Evolutionary conservation across 2,329 filamentous ascomycete genomes (phyloP).

Genomic region (Bipolaris sorokiniana): DNA sequence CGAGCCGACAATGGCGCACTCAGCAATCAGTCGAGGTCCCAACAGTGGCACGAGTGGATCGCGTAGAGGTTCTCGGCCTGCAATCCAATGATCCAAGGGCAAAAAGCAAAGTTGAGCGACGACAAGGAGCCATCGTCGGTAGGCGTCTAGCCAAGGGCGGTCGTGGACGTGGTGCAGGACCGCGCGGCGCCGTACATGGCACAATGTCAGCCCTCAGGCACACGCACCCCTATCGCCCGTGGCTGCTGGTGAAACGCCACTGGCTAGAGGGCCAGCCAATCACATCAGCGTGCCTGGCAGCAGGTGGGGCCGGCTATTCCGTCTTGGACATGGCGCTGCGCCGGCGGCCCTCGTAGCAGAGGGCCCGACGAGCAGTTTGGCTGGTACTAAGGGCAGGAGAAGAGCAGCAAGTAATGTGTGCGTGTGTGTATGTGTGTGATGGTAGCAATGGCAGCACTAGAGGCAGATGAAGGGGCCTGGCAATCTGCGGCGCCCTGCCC

Average conservation of each 20-base stretch:
- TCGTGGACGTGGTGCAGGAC: conserved; percentile 8
- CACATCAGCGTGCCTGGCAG: conserved; percentile 7
- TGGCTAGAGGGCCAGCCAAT: conserved; percentile 1
- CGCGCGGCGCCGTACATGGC: conserved; percentile 11
- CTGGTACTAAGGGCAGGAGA: neutral
- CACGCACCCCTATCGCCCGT: conserved; percentile 7
- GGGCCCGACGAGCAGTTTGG: neutral
- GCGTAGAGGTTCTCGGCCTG: conserved; percentile 11
- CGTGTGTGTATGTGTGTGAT: no score
- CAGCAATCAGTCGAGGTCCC: neutral
- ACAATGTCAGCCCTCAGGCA: neutral
- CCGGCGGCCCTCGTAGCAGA: neutral
- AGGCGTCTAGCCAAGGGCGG: neutral
- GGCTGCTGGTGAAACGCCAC: conserved; percentile 14
- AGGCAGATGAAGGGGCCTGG: neutral
- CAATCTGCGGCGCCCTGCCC: neutral
- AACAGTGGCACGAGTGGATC: conserved; percentile 9
- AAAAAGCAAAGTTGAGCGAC: conserved; percentile 6
- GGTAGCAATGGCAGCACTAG: neutral
- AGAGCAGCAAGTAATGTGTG: neutral
- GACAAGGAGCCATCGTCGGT: conserved; percentile 6
- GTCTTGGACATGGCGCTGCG: conserved; percentile 1
- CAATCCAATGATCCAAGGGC: neutral
- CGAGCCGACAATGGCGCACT: conserved; percentile 1
- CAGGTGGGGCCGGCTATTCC: conserved; percentile 5